A percentile compares a stretch with the other conserved stretches of the same genome.
phyloP scores from a whole-genome alignment of 2,329 filamentous ascomycete genomes.

The Aspergillus pseudoterreus region DNA sequence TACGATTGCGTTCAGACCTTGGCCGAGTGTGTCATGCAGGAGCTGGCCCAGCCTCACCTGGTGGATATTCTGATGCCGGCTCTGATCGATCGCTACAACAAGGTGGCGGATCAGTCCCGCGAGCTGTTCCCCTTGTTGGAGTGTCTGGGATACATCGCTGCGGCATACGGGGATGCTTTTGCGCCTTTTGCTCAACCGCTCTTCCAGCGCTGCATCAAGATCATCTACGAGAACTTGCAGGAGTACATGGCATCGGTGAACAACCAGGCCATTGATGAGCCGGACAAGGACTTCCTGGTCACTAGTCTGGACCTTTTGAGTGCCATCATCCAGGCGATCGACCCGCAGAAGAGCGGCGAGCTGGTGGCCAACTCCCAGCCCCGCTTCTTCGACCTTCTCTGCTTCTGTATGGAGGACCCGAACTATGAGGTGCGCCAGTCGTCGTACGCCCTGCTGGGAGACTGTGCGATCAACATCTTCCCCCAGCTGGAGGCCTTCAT shows the following conservation, averaged over 20 bases:
- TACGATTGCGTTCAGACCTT: conserved; percentile 98
- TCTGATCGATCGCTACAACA: conserved; percentile 81
- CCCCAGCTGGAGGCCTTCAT: conserved; percentile 72
- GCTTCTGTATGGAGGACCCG: conserved; percentile 86
- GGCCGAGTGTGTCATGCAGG: conserved; percentile 82
- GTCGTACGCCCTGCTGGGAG: conserved; percentile 88
- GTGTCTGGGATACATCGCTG: conserved; percentile 89
- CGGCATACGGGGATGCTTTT: conserved; percentile 77
- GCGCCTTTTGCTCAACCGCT: conserved; percentile 81
- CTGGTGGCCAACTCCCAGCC: conserved; percentile 73
- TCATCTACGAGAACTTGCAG: conserved; percentile 88
- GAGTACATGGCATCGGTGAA: conserved; percentile 67
- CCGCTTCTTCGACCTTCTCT: conserved; percentile 83
- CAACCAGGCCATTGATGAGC: conserved; percentile 67
- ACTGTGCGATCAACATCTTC: conserved; percentile 92
- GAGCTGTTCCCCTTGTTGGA: conserved; percentile 95
- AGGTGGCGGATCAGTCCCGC: conserved; percentile 79
- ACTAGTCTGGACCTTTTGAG: conserved; percentile 92
- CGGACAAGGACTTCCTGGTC: conserved; percentile 95
- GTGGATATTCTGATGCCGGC: conserved; percentile 87
- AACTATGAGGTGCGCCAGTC: conserved; percentile 94
- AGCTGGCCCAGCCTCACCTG: conserved; percentile 76
- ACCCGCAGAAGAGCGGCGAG: conserved; percentile 67
- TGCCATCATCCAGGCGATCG: conserved; percentile 86
- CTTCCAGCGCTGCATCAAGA: conserved; percentile 81